These are phyloP conservation scores for Aspergillus baeticus DNA, from an alignment of 495 filamentous ascomycete genomes.

Conservation along the genomic window DNA sequence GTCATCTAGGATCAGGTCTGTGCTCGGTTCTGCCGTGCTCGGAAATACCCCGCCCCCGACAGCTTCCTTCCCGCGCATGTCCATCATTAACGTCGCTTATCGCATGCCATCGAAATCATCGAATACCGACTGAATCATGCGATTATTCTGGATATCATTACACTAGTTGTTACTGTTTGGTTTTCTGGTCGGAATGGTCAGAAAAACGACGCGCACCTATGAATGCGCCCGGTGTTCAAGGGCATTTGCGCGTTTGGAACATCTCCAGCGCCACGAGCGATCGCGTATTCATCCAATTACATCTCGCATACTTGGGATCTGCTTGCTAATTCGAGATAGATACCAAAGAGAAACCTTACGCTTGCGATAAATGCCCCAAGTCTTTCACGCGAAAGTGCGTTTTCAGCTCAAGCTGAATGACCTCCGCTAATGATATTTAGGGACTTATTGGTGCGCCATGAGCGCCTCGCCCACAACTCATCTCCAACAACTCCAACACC, in stretches of 20 bases:
- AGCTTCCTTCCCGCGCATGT: not conserved
- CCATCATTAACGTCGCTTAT: not conserved
- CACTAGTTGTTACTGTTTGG: not conserved
- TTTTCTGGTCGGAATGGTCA: conserved; percentile 15
- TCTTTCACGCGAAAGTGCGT: conserved; percentile 44
- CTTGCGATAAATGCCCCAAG: conserved; percentile 36
- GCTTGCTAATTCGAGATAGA: conserved; percentile 27
- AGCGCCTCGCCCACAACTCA: conserved; percentile 32
- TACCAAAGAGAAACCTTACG: conserved; percentile 45
- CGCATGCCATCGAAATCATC: too few relatives aligned
- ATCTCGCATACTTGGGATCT: not conserved
- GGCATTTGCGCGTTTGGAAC: conserved; percentile 40
- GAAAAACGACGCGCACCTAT: conserved; percentile 26
- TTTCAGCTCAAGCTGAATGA: too few relatives aligned
- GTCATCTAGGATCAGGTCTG: too few relatives aligned
- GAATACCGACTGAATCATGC: not conserved
- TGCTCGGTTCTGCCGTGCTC: too few relatives aligned
- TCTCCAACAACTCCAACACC: conserved; percentile 17
- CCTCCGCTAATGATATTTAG: too few relatives aligned
- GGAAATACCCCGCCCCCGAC: too few relatives aligned
- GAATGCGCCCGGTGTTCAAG: conserved; percentile 38
- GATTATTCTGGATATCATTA: not conserved
- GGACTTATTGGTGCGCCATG: conserved; percentile 39
- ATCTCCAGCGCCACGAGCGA: conserved; percentile 45
- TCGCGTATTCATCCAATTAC: conserved; percentile 32